Conservation (phyloP, 2,329 filamentous ascomycete genomes). For the Neocucurbitaria cava region DNA sequence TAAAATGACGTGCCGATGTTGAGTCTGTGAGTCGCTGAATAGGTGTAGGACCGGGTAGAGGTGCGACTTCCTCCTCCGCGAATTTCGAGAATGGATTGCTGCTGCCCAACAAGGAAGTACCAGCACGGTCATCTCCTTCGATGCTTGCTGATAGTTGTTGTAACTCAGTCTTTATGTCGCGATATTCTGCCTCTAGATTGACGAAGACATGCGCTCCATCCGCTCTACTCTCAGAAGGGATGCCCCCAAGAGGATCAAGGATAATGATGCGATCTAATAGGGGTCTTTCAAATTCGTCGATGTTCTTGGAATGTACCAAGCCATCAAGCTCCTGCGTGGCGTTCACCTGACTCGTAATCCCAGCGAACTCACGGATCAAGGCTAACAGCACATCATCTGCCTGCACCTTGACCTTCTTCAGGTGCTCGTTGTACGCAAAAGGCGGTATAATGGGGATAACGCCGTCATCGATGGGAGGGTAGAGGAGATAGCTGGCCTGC, state of each 20-base stretch:
- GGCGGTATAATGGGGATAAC: constrained; percentile 74
- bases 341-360: constrained; percentile 57
- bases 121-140: constrained; percentile 15
- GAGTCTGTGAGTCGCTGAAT: constrained; percentile 22
- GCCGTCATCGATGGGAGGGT: constrained; percentile 71
- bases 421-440: constrained; percentile 63
- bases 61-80: constrained; percentile 37
- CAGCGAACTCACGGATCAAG: constrained; percentile 77
- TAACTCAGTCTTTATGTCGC: constrained; percentile 70
- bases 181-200: constrained; percentile 91
- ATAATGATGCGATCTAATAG: constrained; percentile 84
- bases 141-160: constrained; percentile 26
- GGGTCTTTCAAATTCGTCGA: constrained; percentile 39
- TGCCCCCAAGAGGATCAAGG: constrained; percentile 84
- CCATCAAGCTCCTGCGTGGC: constrained; percentile 13
- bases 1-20: constrained; percentile 58
- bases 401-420: constrained; percentile 53
- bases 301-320: constrained; percentile 36
- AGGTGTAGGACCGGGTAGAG: constrained; percentile 19
- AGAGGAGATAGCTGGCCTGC: constrained; percentile 60
- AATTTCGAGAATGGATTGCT: constrained; percentile 57
- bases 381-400: constrained; percentile 75
- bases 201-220: constrained; percentile 81
- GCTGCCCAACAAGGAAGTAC: constrained; percentile 24
- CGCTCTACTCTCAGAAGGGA: constrained; percentile 69